phyloP scores from a whole-genome alignment of 345 rosid species.

The Hibiscus tridactylites region DNA sequence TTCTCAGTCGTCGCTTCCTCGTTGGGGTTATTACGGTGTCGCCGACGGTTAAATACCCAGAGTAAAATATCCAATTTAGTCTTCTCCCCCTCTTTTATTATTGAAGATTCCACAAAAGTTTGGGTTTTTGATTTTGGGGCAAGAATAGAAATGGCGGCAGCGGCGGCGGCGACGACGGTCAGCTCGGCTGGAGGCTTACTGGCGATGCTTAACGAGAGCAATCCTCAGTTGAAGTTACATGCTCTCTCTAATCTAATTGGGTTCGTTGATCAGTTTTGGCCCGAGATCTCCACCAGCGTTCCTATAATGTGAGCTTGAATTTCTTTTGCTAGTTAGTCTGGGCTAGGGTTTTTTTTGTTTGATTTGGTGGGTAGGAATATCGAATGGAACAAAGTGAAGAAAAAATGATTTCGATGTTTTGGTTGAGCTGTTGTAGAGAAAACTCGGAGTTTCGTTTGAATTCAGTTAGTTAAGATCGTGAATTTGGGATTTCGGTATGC shows the following conservation, averaged over 20 bases:
- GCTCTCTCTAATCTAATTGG: conserved; percentile 82
- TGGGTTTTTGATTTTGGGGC: neutral
- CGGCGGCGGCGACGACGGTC: conserved; percentile 66
- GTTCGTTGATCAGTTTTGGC: conserved; percentile 92
- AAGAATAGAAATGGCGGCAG: neutral
- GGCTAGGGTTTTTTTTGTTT: conserved; percentile 10
- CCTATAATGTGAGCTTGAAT: conserved; percentile 57
- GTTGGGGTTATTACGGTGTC: neutral
- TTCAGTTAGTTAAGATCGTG: neutral
- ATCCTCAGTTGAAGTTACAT: conserved; percentile 77
- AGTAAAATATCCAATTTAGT: neutral
- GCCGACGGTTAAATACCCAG: neutral
- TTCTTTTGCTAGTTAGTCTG: neutral
- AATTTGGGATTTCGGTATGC: neutral
- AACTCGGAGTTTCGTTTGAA: neutral
- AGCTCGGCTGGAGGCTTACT: conserved; percentile 91
- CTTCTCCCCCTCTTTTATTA: neutral
- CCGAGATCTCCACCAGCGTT: conserved; percentile 98
- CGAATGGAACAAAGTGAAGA: neutral
- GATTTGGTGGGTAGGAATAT: conserved; percentile 7
- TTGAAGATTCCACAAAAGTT: neutral
- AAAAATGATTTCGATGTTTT: neutral
- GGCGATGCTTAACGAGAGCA: conserved; percentile 91
- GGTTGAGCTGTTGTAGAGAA: neutral
- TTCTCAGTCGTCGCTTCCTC: neutral